phyloP scores from a whole-genome alignment of 345 rosid species.

The Firmiana major region DNA sequence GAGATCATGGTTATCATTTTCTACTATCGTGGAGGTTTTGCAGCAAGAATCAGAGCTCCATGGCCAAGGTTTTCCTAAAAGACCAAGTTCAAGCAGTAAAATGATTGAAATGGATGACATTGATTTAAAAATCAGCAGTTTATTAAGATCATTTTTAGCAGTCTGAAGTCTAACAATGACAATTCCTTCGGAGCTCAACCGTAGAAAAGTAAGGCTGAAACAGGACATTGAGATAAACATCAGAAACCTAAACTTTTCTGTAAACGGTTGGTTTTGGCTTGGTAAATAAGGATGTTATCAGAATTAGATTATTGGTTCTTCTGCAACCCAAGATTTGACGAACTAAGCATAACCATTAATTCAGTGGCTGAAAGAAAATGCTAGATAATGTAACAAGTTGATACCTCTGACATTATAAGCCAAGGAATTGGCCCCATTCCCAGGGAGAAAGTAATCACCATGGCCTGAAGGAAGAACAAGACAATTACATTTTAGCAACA shows the following conservation, averaged over 20 bases:
- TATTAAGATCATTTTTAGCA: background rate
- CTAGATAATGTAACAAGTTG: background rate
- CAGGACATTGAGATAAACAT: background rate
- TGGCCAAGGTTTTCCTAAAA: background rate
- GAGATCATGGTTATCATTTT: conserved; percentile 5
- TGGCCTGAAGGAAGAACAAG: conserved; percentile 41
- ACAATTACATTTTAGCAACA: conserved; percentile 11
- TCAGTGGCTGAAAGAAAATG: background rate
- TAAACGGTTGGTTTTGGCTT: background rate
- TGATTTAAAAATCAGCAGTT: background rate
- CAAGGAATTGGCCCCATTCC: conserved; percentile 99
- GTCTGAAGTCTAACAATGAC: background rate
- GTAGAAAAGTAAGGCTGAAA: background rate
- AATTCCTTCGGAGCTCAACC: background rate
- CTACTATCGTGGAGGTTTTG: background rate
- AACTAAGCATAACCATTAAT: background rate
- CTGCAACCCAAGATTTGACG: background rate
- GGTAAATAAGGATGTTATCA: background rate
- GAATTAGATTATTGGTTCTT: background rate
- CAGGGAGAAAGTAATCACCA: conserved; percentile 76
- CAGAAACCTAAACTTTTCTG: background rate
- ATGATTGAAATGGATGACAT: background rate
- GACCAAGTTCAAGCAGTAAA: background rate
- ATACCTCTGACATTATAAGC: conserved; percentile 98
- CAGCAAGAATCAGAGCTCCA: background rate